Evolutionary conservation across 345 rosid genomes (phyloP).

Genomic region (Murraya paniculata): DNA sequence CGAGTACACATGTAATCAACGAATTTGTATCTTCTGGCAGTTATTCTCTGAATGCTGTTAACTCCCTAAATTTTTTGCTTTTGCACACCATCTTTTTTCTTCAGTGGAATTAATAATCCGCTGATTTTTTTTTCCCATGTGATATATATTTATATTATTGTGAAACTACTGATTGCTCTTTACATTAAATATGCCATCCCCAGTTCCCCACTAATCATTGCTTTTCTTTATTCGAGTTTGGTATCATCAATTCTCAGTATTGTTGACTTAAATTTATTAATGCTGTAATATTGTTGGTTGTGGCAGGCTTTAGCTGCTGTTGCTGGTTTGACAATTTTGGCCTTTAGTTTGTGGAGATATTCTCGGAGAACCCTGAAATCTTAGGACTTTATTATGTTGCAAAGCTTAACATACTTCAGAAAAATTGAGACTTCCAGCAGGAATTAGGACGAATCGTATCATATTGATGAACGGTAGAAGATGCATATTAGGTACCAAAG

Average conservation of each 20-base stretch:
- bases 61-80: not conserved
- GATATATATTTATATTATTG: not conserved
- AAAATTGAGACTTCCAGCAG: not conserved
- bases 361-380: slow-evolving; percentile 41
- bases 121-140: too few species aligned
- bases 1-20: not conserved
- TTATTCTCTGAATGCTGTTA: not conserved
- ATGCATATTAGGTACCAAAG: not conserved
- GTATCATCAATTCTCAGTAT: not conserved
- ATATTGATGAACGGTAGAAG: not conserved
- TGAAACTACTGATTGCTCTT: not conserved
- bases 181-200: not conserved
- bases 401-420: not conserved
- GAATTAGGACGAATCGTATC: not conserved
- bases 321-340: slow-evolving; percentile 51
- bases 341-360: slow-evolving; percentile 59
- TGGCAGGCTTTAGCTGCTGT: slow-evolving; percentile 63
- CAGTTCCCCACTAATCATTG: not conserved
- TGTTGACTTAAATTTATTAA: not conserved
- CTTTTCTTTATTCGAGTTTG: not conserved
- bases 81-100: not conserved
- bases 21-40: not conserved
- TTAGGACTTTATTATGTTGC: slow-evolving; percentile 6
- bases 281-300: slow-evolving; percentile 12
- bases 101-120: not conserved